phyloP scores from a whole-genome alignment of 164 flowering plant species.

The Dillenia turbinata region DNA sequence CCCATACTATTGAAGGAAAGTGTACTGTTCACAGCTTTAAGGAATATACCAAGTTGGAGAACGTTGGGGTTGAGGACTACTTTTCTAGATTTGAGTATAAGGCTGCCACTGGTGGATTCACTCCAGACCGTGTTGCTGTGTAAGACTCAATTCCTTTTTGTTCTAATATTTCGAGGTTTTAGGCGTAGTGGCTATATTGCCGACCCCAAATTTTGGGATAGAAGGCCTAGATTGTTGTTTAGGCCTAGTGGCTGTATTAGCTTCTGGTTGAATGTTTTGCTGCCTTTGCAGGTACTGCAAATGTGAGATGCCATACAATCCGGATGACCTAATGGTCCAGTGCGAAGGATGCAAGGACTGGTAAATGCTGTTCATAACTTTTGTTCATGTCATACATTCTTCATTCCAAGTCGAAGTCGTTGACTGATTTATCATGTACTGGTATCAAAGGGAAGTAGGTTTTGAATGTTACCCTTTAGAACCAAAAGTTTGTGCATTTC shows the following conservation, averaged over 20 bases:
- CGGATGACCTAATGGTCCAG: slow-evolving; percentile 84
- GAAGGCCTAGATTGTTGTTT: no score
- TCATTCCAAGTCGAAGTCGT: no score
- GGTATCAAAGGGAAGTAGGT: no score
- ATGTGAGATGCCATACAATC: slow-evolving; percentile 83
- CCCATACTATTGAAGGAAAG: slow-evolving; percentile 72
- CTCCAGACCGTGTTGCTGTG: slow-evolving; percentile 82
- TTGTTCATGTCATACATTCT: no score
- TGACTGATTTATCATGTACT: no score
- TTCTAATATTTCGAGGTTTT: not conserved
- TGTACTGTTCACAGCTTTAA: slow-evolving; percentile 66
- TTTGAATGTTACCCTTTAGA: no score
- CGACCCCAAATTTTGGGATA: no score
- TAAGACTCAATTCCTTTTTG: slow-evolving; percentile 22
- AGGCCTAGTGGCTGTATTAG: slow-evolving; percentile 5
- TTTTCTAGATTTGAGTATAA: slow-evolving; percentile 71
- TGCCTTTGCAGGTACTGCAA: slow-evolving; percentile 51
- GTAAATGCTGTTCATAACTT: slow-evolving; percentile 22
- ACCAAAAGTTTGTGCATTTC: no score
- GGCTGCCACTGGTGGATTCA: slow-evolving; percentile 68
- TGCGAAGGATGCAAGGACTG: slow-evolving; percentile 89
- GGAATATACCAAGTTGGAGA: slow-evolving; percentile 75
- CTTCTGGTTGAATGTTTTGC: slow-evolving; percentile 12
- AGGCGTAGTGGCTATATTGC: slow-evolving; percentile 5
- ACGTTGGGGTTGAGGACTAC: slow-evolving; percentile 71